Conservation (phyloP, 441 rosid species). For the Melastoma candidum region DNA sequence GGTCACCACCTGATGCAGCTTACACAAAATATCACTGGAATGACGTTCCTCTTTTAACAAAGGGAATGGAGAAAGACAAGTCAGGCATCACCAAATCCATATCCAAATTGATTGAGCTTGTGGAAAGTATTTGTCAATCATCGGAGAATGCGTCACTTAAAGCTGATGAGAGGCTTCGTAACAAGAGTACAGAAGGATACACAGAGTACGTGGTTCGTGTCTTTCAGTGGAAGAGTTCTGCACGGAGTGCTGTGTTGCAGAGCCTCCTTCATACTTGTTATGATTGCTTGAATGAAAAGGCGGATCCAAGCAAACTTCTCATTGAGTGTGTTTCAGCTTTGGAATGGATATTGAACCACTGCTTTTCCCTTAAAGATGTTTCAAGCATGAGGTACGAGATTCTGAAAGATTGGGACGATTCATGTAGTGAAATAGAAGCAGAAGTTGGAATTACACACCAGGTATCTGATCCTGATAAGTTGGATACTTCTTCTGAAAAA, state of each 20-base stretch:
- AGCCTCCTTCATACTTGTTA: constrained; percentile 5
- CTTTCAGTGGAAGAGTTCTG: constrained; percentile 10
- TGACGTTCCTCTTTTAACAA: constrained; percentile 1
- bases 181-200: constrained; percentile 10
- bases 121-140: constrained; percentile 12
- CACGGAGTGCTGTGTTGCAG: too few species aligned
- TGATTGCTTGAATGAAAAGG: constrained; percentile 6
- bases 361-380: constrained; percentile 4
- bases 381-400: constrained; percentile 8
- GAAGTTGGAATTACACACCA: too few species aligned
- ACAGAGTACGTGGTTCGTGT: constrained; percentile 23
- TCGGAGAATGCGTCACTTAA: background rate
- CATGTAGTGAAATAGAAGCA: constrained; percentile 1
- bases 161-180: constrained; percentile 5
- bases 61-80: constrained; percentile 8
- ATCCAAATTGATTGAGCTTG: constrained; percentile 20
- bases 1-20: constrained; percentile 21
- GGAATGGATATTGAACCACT: constrained; percentile 11
- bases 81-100: constrained; percentile 45
- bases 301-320: background rate
- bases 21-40: constrained; percentile 13
- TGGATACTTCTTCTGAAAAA: background rate
- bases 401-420: background rate
- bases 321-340: constrained; percentile 10
- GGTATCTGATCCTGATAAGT: too few species aligned